A percentile compares a stretch with the other conserved stretches of the same genome.
phyloP scores from a whole-genome alignment of 257 asterid genomes.

The Phtheirospermum japonicum region DNA sequence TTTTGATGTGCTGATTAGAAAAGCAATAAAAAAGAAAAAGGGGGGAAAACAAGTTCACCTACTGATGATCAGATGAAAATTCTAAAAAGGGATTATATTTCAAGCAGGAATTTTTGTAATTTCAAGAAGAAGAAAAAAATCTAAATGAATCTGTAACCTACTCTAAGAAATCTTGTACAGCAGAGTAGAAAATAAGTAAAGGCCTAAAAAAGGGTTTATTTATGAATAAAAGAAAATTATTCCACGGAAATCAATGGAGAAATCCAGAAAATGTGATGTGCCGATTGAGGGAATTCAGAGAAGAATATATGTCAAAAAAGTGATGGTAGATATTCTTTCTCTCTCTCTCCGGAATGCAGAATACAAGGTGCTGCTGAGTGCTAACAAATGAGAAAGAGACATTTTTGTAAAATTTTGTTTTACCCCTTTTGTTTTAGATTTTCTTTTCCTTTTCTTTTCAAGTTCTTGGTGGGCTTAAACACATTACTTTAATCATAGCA shows the following conservation, averaged over 20 bases:
- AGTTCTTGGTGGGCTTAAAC: no score
- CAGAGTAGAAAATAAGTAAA: background rate
- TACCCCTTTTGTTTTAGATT: background rate
- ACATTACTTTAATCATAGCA: no score
- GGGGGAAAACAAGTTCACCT: constrained; percentile 17
- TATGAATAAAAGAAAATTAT: constrained; percentile 7
- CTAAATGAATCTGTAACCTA: constrained; percentile 18
- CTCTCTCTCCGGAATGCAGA: constrained; percentile 8
- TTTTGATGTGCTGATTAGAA: background rate
- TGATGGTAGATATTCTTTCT: constrained; percentile 33
- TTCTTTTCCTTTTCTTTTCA: no score
- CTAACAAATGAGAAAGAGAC: constrained; percentile 28
- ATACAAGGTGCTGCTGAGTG: constrained; percentile 28
- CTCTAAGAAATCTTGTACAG: background rate
- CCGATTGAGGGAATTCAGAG: constrained; percentile 34
- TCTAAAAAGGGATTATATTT: background rate
- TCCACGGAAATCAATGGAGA: constrained; percentile 35
- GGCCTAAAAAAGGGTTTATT: constrained; percentile 14
- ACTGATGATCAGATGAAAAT: background rate
- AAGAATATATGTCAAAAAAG: constrained; percentile 49
- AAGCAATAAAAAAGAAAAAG: background rate
- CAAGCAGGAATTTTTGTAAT: background rate
- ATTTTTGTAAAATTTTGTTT: background rate
- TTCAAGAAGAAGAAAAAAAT: background rate
- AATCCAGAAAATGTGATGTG: constrained; percentile 40